These are phyloP conservation scores for Cubamyces sp. DNA, from an alignment of 768 basidiomycete genomes.

Conservation along the genomic window DNA sequence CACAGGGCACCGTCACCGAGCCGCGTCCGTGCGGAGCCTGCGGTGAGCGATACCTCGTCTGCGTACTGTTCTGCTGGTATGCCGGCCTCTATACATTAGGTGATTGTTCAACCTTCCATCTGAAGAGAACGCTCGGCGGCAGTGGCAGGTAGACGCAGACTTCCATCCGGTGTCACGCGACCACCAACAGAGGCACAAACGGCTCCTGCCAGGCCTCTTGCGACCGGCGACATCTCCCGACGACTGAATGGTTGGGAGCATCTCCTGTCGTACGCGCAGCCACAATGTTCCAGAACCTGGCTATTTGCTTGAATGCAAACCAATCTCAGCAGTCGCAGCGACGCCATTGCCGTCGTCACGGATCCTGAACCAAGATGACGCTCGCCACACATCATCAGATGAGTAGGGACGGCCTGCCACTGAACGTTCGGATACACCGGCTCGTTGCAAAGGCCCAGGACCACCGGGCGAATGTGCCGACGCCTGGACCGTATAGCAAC, in stretches of 20 bases:
- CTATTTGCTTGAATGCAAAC: not conserved
- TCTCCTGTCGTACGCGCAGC: not conserved
- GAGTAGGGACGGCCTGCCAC: not conserved
- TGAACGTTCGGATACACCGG: too few relatives aligned
- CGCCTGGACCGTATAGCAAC: not conserved
- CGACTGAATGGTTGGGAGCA: not conserved
- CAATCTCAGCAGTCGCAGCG: not conserved
- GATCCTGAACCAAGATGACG: conserved; percentile 16
- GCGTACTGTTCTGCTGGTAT: not conserved
- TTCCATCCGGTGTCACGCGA: conserved; percentile 14
- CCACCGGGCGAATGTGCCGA: not conserved
- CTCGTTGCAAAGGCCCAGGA: not conserved
- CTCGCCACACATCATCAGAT: not conserved
- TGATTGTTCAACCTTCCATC: not conserved
- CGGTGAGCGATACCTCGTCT: not conserved
- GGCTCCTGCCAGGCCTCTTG: not conserved
- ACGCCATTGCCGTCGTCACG: conserved; percentile 1
- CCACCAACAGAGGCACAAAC: not conserved
- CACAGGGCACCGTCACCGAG: not conserved
- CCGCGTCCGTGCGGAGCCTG: not conserved
- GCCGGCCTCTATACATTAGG: conserved; percentile 5
- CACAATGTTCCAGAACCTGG: not conserved
- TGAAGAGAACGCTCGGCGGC: conserved; percentile 3
- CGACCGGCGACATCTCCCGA: conserved; percentile 1
- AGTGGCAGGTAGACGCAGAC: conserved; percentile 1